Conservation (phyloP, 2,329 filamentous ascomycete genomes). For the Gnomoniopsis sp. region DNA sequence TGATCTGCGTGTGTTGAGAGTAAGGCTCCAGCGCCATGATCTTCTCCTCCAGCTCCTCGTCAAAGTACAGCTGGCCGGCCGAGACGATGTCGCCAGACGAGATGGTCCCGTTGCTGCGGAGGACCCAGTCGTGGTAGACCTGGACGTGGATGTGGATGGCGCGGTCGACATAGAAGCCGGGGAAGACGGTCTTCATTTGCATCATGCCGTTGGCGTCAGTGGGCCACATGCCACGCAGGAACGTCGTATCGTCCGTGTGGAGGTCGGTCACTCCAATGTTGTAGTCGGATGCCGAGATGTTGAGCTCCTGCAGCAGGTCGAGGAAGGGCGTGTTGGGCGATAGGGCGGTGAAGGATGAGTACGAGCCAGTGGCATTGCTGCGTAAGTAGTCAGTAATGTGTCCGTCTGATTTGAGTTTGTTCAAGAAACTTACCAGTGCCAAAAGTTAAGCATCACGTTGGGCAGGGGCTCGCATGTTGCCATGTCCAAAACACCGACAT, state of each 20-base stretch:
- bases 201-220: slow-evolving; percentile 5
- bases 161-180: slow-evolving; percentile 6
- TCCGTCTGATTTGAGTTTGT: not conserved
- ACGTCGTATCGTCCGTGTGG: slow-evolving; percentile 9
- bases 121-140: slow-evolving; percentile 5
- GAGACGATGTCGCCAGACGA: slow-evolving; percentile 1
- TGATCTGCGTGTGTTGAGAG: slow-evolving; percentile 5
- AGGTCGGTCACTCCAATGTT: slow-evolving; percentile 3
- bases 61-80: slow-evolving; percentile 3
- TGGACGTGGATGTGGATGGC: slow-evolving; percentile 11
- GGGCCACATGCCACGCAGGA: slow-evolving; percentile 9
- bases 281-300: slow-evolving; percentile 1
- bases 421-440: slow-evolving; percentile 29
- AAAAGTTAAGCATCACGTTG: slow-evolving; percentile 29
- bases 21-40: slow-evolving; percentile 8
- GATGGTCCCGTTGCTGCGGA: slow-evolving; percentile 5
- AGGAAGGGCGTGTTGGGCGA: slow-evolving; percentile 4
- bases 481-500: slow-evolving; percentile 30
- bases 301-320: not conserved
- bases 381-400: not conserved
- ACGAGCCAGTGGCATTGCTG: slow-evolving; percentile 1
- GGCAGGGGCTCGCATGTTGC: slow-evolving; percentile 28
- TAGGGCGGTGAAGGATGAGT: slow-evolving; percentile 6
- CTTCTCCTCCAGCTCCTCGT: slow-evolving; percentile 2
- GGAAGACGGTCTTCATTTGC: slow-evolving; percentile 9